Conservation (phyloP, 441 rosid genomes). For the Macaranga tanarius region DNA sequence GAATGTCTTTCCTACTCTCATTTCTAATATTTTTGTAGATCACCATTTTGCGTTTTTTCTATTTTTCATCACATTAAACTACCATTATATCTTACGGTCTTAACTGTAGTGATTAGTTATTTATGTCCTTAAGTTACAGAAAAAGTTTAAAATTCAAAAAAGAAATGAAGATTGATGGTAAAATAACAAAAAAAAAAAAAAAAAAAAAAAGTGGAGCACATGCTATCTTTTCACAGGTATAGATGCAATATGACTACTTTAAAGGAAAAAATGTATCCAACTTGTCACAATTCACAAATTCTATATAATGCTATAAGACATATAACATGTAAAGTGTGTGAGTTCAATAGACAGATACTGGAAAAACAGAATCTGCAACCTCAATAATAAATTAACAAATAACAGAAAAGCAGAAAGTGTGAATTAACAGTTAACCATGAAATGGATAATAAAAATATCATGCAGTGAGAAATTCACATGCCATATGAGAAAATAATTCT, state of each 20-base stretch:
- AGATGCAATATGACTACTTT: not conserved
- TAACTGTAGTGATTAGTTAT: not conserved
- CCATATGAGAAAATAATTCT: not conserved
- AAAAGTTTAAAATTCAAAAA: not conserved
- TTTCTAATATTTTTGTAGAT: not conserved
- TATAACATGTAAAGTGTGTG: not conserved
- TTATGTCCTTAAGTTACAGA: not conserved
- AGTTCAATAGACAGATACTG: not conserved
- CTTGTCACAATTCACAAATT: not conserved
- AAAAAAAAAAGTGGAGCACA: not conserved
- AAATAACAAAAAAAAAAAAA: not conserved
- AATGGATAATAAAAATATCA: not conserved
- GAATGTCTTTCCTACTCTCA: not conserved
- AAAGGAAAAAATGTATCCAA: not conserved
- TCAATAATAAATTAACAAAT: not conserved
- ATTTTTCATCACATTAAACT: not conserved
- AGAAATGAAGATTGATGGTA: not conserved
- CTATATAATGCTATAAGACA: not conserved
- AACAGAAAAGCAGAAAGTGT: not conserved
- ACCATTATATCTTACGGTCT: not conserved
- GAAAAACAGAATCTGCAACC: not conserved
- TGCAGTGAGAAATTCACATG: not conserved
- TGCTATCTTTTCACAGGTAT: not conserved
- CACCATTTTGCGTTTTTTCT: not conserved
- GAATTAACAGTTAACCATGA: not conserved